Base-by-base conservation (phyloP, 257 asterid species). In the Gentiana straminea region DNA sequence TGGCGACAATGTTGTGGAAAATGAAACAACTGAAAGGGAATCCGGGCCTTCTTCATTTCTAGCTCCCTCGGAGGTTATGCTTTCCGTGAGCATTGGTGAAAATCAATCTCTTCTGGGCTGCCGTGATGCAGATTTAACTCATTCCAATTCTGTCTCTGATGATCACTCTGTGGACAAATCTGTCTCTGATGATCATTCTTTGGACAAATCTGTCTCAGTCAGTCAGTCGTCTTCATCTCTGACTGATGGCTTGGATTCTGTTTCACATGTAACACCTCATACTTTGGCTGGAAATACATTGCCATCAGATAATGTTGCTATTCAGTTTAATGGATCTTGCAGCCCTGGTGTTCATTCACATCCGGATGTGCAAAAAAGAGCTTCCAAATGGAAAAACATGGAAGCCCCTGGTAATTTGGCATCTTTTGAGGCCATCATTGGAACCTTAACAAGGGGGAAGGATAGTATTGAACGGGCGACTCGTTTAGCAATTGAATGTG, bases 401-500 rank as follows among this genome's bases (percentile, higher is more conserved):
- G 79, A 75, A 51, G 90, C 86, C 33, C 51, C 62, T 66, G 67
- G 15, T 71, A 61, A 76, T 70, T 68, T 89, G 74, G 79, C 76
- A 7, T 73, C 94, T 61, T 89, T 89, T 74, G 93, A 83, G 76
- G 74, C 78, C 13, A 46, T 70, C 65, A 79, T 89, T 61, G 86
- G 74, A 72, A 74, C 84, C 38, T 68, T 89, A 68, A 86, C 93
- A 2, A 77, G 97, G 82, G 84, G 90, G 49, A 89, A 84, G 70
- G 97, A 89, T 71, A 84, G 78, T 79, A 89, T 89, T 34, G 82
- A 79, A 52, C 79, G 93, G 52, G 95, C 97, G 10, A 89, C 97
- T 10, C 83, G 84, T 60, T 55, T 77, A 62, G 95, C 97, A 52
- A 83, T 89, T 54, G 95, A 89, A 68, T 86, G 94, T 75, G 93